Percentiles rank a stretch among this genome's conserved stretches.
Evolutionary conservation across 306 rosid genomes (phyloP).

Genomic region (Benincasa hispida): DNA sequence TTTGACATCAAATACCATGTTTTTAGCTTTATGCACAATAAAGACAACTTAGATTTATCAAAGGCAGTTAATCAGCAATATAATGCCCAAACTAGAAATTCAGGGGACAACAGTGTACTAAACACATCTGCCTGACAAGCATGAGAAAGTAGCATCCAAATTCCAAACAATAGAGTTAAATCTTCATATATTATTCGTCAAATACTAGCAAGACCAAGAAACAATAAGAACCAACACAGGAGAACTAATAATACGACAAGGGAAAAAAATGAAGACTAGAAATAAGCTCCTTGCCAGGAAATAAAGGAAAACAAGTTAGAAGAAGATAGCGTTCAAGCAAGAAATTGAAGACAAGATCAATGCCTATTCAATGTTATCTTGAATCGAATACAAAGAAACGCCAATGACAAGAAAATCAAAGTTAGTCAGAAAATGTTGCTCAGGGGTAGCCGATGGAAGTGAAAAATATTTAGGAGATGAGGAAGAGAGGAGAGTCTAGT

Average conservation of each 20-base stretch:
- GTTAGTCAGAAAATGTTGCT: background rate
- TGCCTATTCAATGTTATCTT: background rate
- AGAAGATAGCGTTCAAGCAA: background rate
- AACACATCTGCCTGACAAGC: background rate
- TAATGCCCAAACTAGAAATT: background rate
- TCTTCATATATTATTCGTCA: background rate
- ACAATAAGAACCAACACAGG: background rate
- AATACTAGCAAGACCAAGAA: background rate
- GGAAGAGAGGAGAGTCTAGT: background rate
- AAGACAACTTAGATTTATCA: background rate
- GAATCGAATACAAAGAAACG: background rate
- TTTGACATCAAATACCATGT: background rate
- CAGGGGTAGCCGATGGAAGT: background rate
- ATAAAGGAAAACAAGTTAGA: background rate
- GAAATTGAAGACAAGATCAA: background rate
- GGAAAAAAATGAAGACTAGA: background rate
- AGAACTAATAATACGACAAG: background rate
- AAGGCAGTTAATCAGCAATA: background rate
- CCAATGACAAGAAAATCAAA: conserved; percentile 8
- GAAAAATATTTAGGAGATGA: background rate
- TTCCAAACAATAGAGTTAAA: background rate
- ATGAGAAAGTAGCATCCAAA: background rate
- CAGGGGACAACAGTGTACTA: background rate
- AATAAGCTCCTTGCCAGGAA: background rate
- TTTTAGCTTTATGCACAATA: background rate